A percentile compares a stretch with the other conserved stretches of the same genome.
These are phyloP conservation scores for Microsporum canis DNA, from an alignment of 2,329 filamentous ascomycete species.

Conservation along the genomic window DNA sequence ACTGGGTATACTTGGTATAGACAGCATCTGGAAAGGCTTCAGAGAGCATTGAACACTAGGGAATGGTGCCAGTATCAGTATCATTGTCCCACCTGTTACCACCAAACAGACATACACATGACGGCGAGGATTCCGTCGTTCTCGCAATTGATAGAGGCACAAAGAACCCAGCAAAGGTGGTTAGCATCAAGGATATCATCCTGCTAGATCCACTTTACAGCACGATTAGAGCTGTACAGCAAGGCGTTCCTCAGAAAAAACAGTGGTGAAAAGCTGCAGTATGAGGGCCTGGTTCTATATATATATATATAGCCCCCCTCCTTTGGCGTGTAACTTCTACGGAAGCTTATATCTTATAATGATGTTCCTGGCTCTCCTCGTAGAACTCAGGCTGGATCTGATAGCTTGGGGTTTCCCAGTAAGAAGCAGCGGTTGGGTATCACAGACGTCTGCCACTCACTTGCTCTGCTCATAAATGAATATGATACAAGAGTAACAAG, in stretches of 20 bases:
- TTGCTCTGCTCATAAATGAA: not conserved
- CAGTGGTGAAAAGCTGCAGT: not conserved
- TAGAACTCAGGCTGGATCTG: not conserved
- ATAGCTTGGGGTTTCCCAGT: not conserved
- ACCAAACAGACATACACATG: not conserved
- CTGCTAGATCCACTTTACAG: not conserved
- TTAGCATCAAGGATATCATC: not conserved
- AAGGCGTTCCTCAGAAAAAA: too few relatives aligned
- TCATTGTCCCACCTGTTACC: not conserved
- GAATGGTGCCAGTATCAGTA: not conserved
- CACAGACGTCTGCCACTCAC: not conserved
- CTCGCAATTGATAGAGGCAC: not conserved
- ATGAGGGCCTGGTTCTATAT: not conserved
- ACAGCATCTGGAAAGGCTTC: conserved; percentile 1
- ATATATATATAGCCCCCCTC: not conserved
- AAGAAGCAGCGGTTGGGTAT: not conserved
- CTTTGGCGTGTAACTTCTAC: not conserved
- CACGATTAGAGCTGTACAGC: too few relatives aligned
- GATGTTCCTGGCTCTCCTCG: not conserved
- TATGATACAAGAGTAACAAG: not conserved
- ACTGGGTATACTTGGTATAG: not conserved
- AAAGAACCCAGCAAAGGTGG: not conserved
- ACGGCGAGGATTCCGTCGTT: not conserved
- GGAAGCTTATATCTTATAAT: not conserved
- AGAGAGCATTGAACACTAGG: conserved; percentile 4